phyloP scores from a whole-genome alignment of 345 rosid genomes.

The Gossypioides kirkii region DNA sequence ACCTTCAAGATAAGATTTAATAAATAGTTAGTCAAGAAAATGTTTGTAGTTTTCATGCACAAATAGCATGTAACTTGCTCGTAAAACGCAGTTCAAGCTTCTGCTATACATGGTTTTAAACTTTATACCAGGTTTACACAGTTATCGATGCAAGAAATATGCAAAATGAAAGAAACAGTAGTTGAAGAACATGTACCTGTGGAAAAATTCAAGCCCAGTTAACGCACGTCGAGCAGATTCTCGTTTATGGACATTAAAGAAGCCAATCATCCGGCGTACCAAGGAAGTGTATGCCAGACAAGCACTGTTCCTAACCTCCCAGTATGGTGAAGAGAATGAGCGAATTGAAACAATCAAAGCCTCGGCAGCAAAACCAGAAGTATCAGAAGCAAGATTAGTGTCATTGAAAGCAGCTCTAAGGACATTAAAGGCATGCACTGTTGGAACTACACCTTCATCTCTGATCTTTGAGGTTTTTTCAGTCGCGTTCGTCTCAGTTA shows the following conservation, averaged over 20 bases:
- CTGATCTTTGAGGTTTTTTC: slow-evolving; percentile 68
- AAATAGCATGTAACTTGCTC: background rate
- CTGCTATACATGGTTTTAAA: background rate
- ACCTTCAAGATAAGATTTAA: slow-evolving; percentile 49
- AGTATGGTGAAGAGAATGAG: slow-evolving; percentile 89
- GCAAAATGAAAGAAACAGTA: background rate
- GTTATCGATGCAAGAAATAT: slow-evolving; percentile 1
- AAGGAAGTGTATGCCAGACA: slow-evolving; percentile 87
- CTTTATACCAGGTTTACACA: background rate
- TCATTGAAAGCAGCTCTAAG: slow-evolving; percentile 92
- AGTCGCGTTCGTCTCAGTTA: slow-evolving; percentile 31
- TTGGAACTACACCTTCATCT: slow-evolving; percentile 92
- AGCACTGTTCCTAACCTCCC: slow-evolving; percentile 98
- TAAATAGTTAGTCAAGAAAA: slow-evolving; percentile 16
- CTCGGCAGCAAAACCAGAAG: slow-evolving; percentile 94
- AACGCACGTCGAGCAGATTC: slow-evolving; percentile 79
- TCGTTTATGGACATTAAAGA: slow-evolving; percentile 84
- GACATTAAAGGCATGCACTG: slow-evolving; percentile 89
- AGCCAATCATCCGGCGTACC: slow-evolving; percentile 86
- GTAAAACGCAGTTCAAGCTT: background rate
- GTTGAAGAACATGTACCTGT: slow-evolving; percentile 55
- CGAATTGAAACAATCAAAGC: slow-evolving; percentile 73
- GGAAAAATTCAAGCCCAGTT: slow-evolving; percentile 95
- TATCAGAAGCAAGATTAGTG: slow-evolving; percentile 88
- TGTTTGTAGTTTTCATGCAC: background rate